Evolutionary conservation across 2,329 filamentous ascomycete genomes (phyloP).

Genomic region (Elsinoe fawcettii): DNA sequence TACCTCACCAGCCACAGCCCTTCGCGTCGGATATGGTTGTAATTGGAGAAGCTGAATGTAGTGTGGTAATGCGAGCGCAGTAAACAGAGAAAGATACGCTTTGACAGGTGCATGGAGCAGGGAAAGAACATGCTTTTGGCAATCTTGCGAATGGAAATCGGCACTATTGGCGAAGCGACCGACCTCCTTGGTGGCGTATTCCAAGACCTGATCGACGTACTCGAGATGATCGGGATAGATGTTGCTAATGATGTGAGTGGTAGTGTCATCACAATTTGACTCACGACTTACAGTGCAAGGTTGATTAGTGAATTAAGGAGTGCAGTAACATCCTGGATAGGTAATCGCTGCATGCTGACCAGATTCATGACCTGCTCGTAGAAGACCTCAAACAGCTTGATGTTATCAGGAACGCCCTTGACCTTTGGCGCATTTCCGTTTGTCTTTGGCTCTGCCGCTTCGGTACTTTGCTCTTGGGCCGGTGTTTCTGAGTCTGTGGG

Average conservation of each 20-base stretch:
- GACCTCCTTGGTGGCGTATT: conserved; percentile 80
- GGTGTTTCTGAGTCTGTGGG: conserved; percentile 25
- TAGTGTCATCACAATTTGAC: not conserved
- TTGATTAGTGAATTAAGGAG: conserved; percentile 90
- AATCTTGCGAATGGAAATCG: conserved; percentile 81
- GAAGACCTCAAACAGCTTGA: conserved; percentile 94
- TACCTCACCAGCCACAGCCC: conserved; percentile 85
- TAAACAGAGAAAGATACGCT: conserved; percentile 88
- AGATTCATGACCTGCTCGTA: conserved; percentile 92
- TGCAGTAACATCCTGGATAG: conserved; percentile 91
- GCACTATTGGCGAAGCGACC: conserved; percentile 85
- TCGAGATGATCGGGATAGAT: conserved; percentile 90
- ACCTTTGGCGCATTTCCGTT: conserved; percentile 40
- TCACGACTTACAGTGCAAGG: conserved; percentile 58
- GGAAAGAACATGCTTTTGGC: conserved; percentile 81
- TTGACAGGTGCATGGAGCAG: conserved; percentile 86
- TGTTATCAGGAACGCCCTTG: conserved; percentile 60
- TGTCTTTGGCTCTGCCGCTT: conserved; percentile 28
- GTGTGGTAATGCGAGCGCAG: conserved; percentile 84
- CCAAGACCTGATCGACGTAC: conserved; percentile 89
- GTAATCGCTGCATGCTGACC: conserved; percentile 81
- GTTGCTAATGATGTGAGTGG: conserved; percentile 47
- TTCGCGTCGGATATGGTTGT: conserved; percentile 84
- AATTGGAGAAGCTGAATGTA: conserved; percentile 85
- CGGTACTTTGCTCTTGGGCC: conserved; percentile 22